Evolutionary conservation across 257 asterid genomes (phyloP), one percentile per base, ranked within the genome.

Genomic region (Jacaranda mimosifolia): DNA sequence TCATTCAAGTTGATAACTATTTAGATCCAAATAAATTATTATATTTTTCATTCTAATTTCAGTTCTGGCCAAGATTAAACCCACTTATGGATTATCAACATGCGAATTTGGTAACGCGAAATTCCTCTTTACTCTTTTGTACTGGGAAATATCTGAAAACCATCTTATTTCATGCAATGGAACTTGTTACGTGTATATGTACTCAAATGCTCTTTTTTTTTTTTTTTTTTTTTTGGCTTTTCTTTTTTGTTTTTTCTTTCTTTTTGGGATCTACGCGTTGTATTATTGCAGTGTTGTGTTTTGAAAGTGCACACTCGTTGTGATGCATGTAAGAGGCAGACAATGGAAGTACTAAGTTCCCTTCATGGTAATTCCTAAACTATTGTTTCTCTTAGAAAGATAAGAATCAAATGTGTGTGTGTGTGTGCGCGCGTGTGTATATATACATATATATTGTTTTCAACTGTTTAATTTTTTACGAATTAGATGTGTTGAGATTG

Each of bases 271-370:
- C 62, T 17, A 8, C 6, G 7, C 40, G 4, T 35, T 62, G 49
- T 21, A 12, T 66, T 72, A 3, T 40, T 76, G 72, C 83, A 84
- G 88, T 63, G 79, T 36, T 85, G 93, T 78, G 48, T 74, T 63
- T 52, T 89, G 85, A 86, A 82, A 65, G 78, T 89, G 51, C 70
- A 86, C 69, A 35, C 56, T 6, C 68, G 62, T 0, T 86, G 93
- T 58, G 82, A 73, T 56, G 81, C 84, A 14, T 89, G 93, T 77
- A 89, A 79, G 82, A 66, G 81, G 73, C 82, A 83, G 52, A 72
- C 81, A 19, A 46, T 81, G 75, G 88, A 85, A 76, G 78, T 89
- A 9, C 56, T 89, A 59, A 58, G 74, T 59, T 76, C 86, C 52
- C 59, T 89, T 43, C 75, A 58, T 12, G 93, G 90, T 87, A 80